Evolutionary conservation across 139 green algal species (phyloP), one percentile per base, ranked within the genome.

Genomic region (Chlamydomonas sphaeroides): DNA sequence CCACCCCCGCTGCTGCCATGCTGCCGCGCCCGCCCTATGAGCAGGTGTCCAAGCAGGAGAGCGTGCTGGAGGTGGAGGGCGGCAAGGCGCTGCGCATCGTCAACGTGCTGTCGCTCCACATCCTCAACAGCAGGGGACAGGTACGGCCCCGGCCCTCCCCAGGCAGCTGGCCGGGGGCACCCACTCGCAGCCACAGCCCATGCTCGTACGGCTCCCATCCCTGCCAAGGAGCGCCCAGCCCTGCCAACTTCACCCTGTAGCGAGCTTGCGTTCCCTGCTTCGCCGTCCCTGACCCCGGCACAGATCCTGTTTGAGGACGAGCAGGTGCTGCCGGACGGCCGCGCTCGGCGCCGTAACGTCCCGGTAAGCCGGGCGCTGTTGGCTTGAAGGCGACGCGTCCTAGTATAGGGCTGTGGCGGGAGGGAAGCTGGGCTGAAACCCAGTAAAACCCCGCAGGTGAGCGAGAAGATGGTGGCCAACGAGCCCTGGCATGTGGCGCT

Each of bases 291-390:
- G 18, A 11, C 0, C 32, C 30, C 39, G 5, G 48, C 33, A 20
- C 73, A 89, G 85, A 78, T 89, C 18, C 73, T 89, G 35, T 89
- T 86, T 71, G 85, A 89, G 79, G 79, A 86, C 56, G 85, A 89
- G 85, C 85, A 89, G 66, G 80, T 89, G 49, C 85, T 89, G 35
- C 85, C 85, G 11, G 85, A 89, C 63, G 85, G 85, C 1, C 79
- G 85, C 45, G 84, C 79, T 17, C 79, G 85, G 49, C 59, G 72
- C 15, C 65, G 85, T 18, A 89, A 89, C 45, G 85, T 89, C 41
- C 53, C 79, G 28, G 70, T 86, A 49, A 80, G 59, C 36, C 79
- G 86, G 49, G 86, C 86, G 67, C 74, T 89, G 66, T 61, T 89
- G 30, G 79, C 51, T n/a, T n/a, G n/a, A n/a, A n/a, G n/a, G n/a